These are phyloP conservation scores for Hordeum pubiflorum DNA, from an alignment of 202 grass and related monocot genomes.

Conservation along the genomic window DNA sequence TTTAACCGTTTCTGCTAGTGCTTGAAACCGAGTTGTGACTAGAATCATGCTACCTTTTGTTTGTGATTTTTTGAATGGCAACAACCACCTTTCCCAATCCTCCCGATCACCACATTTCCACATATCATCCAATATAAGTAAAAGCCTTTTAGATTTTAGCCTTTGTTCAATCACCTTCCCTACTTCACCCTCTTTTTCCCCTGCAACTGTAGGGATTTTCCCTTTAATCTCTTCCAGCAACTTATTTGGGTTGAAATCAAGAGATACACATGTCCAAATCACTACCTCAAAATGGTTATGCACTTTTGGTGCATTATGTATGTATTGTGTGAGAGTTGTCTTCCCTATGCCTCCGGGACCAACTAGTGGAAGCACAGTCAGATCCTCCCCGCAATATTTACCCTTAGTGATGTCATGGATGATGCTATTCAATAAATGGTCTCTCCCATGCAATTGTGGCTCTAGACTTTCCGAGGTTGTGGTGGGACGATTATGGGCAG, in stretches of 20 bases:
- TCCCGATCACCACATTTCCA: not conserved
- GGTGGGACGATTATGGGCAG: too few species aligned
- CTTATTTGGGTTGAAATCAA: not conserved
- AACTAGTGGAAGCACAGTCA: conserved; percentile 22
- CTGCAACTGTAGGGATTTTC: not conserved
- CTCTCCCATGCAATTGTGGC: conserved; percentile 14
- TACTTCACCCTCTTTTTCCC: not conserved
- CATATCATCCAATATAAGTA: conserved; percentile 41
- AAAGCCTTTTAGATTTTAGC: conserved; percentile 10
- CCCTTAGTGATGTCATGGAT: too few species aligned
- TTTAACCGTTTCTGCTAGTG: not conserved
- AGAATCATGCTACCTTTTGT: not conserved
- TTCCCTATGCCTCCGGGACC: conserved; percentile 26
- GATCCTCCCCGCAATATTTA: not conserved
- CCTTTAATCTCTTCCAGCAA: not conserved
- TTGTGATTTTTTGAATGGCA: not conserved
- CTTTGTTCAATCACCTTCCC: not conserved
- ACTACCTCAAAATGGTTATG: not conserved
- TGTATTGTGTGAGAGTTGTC: conserved; percentile 30
- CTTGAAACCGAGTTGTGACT: conserved; percentile 20
- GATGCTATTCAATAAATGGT: not conserved
- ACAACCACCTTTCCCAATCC: not conserved
- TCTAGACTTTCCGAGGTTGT: not conserved
- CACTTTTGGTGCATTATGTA: conserved; percentile 3
- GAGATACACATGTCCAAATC: conserved; percentile 36